Evolutionary conservation across 192 early-diverging fungal species (phyloP), one percentile per base, ranked within the genome.

Genomic region (Allomyces macrogynus): DNA sequence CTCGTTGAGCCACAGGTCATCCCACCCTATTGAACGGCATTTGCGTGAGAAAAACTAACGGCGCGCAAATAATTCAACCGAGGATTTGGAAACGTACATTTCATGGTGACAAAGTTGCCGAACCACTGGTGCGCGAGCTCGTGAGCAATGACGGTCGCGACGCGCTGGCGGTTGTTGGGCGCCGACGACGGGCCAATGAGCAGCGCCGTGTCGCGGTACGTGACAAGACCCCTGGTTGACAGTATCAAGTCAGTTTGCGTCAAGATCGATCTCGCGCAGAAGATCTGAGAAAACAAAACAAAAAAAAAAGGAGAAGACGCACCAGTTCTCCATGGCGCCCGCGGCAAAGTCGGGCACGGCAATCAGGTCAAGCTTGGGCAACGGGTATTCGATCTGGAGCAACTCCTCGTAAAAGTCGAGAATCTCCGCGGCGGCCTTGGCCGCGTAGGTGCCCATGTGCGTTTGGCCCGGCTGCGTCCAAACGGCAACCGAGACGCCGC

Each of bases 321-420:
- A 40, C 77, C 73, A 82, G 72, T 84, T 84, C 64, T 83, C 81
- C 81, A 84, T 84, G 4, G 76, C 81, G 20, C 83, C 82, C 14
- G 76, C 74, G 32, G 74, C 67, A 69, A 83, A 83, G 75, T 81
- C 79, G 23, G 82, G 82, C 18, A 84, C 73, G 14, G 81, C 83
- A 40, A 82, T 67, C 65, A 83, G 70, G 72, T 87, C 86, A 40
- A 70, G 67, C 75, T 76, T 76, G 63, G 75, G 75, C 10, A 76
- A 64, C 65, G 75, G 73, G 65, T 75, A 77, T 18, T 68, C 68
- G 67, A 76, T 76, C 62, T 70, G 69, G 24, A 74, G 54, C 10
- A 67, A 70, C 25, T 75, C 68, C 61, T 69, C 69, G 63, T 73
- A 73, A 60, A 61, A 77, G 62, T 25, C 23, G 23, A 26, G 27